A percentile compares a stretch with the other conserved stretches of the same genome.
Conservation (phyloP, 2,329 filamentous ascomycete genomes). For the Hirsutella minnesotensis region DNA sequence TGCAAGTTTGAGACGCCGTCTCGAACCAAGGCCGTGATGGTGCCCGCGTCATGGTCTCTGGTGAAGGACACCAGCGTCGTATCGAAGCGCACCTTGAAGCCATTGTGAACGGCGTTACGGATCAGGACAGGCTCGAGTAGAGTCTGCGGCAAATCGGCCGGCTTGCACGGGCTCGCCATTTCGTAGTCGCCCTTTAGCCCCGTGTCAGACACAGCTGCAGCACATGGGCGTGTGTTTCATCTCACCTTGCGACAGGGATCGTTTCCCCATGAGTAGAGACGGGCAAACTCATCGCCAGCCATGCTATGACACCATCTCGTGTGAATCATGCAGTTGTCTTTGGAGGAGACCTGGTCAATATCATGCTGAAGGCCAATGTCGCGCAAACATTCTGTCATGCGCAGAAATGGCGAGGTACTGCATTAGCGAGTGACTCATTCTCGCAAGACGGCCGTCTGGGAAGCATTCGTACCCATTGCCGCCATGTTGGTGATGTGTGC, state of each 20-base stretch:
- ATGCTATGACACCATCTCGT: conserved; percentile 41
- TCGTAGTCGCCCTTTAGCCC: conserved; percentile 26
- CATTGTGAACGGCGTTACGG: conserved; percentile 20
- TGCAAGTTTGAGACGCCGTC: conserved; percentile 22
- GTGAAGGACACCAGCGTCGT: conserved; percentile 20
- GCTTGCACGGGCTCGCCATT: conserved; percentile 26
- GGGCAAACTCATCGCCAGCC: conserved; percentile 38
- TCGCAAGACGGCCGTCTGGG: background rate
- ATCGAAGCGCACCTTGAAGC: conserved; percentile 24
- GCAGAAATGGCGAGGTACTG: too few species aligned
- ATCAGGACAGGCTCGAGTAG: conserved; percentile 29
- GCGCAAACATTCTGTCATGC: conserved; percentile 32
- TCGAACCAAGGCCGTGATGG: conserved; percentile 17
- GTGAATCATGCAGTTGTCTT: conserved; percentile 31
- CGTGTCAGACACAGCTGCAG: background rate
- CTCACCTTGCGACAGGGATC: conserved; percentile 29
- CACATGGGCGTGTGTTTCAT: background rate
- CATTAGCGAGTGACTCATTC: too few species aligned
- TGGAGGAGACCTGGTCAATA: conserved; percentile 21
- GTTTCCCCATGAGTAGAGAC: conserved; percentile 38
- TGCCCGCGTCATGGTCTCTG: conserved; percentile 10
- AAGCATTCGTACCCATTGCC: conserved; percentile 25
- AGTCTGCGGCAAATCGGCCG: conserved; percentile 30
- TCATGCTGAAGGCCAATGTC: conserved; percentile 37
- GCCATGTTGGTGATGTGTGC: conserved; percentile 51